Conservation (phyloP, 2,329 filamentous ascomycete genomes). For the Alternaria angustiovoidea region DNA sequence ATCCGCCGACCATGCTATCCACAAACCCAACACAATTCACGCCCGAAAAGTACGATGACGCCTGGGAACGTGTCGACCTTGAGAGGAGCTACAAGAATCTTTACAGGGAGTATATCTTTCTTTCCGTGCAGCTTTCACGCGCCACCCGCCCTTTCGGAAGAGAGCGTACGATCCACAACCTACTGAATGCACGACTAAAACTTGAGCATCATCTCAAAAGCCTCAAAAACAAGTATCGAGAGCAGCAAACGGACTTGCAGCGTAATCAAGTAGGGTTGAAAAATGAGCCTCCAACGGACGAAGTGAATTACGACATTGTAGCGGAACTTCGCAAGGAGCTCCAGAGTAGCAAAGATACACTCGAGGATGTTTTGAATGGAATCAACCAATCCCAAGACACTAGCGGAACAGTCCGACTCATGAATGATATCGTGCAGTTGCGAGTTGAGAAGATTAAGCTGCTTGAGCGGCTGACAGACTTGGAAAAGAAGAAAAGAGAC, state of each 20-base stretch:
- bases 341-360: not conserved
- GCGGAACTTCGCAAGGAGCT: not conserved
- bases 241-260: not conserved
- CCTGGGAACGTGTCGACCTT: not conserved
- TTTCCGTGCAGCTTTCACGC: not conserved
- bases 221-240: not conserved
- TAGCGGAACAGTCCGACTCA: not conserved
- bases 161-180: not conserved
- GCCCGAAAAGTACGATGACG: not conserved
- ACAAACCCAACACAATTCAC: not conserved
- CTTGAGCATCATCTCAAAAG: not conserved
- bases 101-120: not conserved
- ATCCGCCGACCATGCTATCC: not conserved
- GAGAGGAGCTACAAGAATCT: not conserved
- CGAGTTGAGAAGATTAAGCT: not conserved
- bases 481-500: not conserved
- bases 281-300: not conserved
- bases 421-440: not conserved
- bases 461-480: not conserved
- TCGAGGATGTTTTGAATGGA: not conserved
- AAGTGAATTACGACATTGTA: not conserved
- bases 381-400: not conserved
- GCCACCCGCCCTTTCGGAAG: not conserved
- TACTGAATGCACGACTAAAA: not conserved
- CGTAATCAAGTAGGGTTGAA: not conserved